A percentile compares a stretch with the other conserved stretches of the same genome.
These are phyloP conservation scores for Retiboletus flavoniger DNA, from an alignment of 1,284 basidiomycete genomes.

Conservation along the genomic window DNA sequence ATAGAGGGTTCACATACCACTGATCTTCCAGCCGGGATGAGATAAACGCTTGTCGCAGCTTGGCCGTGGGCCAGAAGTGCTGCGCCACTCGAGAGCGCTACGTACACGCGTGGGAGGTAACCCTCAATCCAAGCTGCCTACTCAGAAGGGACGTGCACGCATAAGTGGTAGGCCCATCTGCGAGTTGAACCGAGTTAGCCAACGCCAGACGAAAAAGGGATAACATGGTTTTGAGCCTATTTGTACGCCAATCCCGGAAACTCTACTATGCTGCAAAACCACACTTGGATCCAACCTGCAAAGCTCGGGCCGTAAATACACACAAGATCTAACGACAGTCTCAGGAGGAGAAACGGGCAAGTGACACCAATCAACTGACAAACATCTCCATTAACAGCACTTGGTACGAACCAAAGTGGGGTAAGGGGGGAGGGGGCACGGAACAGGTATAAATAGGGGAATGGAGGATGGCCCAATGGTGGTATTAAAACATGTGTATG, in stretches of 20 bases:
- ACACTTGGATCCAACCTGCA: too few relatives aligned
- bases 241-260: too few relatives aligned
- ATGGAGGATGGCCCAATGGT: conserved; percentile 1
- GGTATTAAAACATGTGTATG: conserved; percentile 20
- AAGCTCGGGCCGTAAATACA: not conserved
- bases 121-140: not conserved
- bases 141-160: not conserved
- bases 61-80: not conserved
- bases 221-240: too few relatives aligned
- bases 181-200: not conserved
- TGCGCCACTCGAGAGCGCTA: not conserved
- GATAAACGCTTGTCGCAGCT: not conserved
- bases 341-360: not conserved
- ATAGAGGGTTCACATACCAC: not conserved
- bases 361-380: not conserved
- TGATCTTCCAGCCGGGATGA: not conserved
- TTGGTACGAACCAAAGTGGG: not conserved
- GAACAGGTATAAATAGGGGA: conserved; percentile 4
- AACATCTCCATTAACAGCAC: conserved; percentile 9
- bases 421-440: not conserved
- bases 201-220: not conserved
- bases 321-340: not conserved
- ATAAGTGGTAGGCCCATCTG: not conserved
- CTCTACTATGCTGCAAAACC: too few relatives aligned
- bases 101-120: not conserved